Percentiles rank a stretch among this genome's conserved stretches.
These are phyloP conservation scores for Macroventuria anomochaeta DNA, from an alignment of 2,329 filamentous ascomycete genomes.

Conservation along the genomic window DNA sequence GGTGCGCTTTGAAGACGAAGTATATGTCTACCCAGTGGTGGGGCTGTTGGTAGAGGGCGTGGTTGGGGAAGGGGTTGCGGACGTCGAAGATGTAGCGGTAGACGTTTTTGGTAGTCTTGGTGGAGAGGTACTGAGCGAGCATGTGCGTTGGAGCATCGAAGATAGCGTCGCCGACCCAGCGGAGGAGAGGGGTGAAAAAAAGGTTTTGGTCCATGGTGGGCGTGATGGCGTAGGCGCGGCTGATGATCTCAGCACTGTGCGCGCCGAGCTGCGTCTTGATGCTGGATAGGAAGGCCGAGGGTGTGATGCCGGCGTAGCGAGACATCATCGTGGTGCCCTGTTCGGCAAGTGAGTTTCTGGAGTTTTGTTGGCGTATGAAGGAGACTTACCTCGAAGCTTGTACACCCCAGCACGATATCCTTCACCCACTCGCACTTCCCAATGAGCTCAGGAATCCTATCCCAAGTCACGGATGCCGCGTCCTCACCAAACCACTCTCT, in stretches of 20 bases:
- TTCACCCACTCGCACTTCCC: constrained; percentile 50
- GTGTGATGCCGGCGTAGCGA: constrained; percentile 11
- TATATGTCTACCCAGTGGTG: constrained; percentile 31
- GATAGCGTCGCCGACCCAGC: constrained; percentile 54
- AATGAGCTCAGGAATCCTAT: constrained; percentile 22
- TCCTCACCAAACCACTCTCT: constrained; percentile 23
- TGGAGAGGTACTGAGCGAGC: constrained; percentile 18
- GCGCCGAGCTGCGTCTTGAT: constrained; percentile 22
- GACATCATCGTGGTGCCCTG: constrained; percentile 7
- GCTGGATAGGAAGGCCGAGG: constrained; percentile 32
- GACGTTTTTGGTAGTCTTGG: constrained; percentile 21
- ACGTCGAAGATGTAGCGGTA: constrained; percentile 40
- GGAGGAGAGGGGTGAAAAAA: constrained; percentile 46
- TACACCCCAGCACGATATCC: constrained; percentile 54
- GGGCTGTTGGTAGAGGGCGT: constrained; percentile 24
- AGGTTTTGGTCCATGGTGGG: constrained; percentile 45
- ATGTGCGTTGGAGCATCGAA: constrained; percentile 44
- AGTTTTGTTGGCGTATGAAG: not conserved
- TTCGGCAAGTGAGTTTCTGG: not conserved
- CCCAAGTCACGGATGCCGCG: constrained; percentile 25
- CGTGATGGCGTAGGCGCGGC: constrained; percentile 48
- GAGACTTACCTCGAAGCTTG: constrained; percentile 51
- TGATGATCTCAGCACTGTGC: not conserved
- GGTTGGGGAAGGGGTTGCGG: constrained; percentile 35
- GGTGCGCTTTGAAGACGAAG: constrained; percentile 1